A percentile compares a stretch with the other conserved stretches of the same genome.
phyloP scores from a whole-genome alignment of 305 asterid species.

The Nicotiana rustica region DNA sequence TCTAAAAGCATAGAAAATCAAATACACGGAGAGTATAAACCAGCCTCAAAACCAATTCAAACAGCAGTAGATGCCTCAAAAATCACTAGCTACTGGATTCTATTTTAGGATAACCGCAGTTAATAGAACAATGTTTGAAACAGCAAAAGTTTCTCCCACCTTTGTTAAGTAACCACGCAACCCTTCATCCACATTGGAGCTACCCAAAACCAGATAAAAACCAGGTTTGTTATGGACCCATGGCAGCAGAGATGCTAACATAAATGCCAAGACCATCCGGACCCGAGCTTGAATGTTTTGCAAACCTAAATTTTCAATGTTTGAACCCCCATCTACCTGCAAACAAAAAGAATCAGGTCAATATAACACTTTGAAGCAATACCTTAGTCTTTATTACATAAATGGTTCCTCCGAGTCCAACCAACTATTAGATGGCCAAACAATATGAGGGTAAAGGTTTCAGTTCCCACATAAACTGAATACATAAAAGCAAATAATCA shows the following conservation, averaged over 20 bases:
- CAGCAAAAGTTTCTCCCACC: slow-evolving; percentile 51
- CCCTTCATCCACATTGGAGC: slow-evolving; percentile 99
- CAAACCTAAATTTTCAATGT: slow-evolving; percentile 86
- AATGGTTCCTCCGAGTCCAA: neutral
- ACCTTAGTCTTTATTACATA: slow-evolving; percentile 30
- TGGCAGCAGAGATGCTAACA: slow-evolving; percentile 95
- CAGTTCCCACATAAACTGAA: neutral
- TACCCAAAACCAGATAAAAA: slow-evolving; percentile 92
- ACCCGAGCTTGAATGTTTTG: slow-evolving; percentile 98
- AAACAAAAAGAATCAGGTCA: slow-evolving; percentile 43
- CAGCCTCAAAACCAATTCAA: neutral
- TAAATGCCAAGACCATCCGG: slow-evolving; percentile 94
- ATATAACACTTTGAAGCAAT: slow-evolving; percentile 24
- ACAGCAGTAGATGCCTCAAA: neutral
- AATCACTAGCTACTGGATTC: neutral
- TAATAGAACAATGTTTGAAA: slow-evolving; percentile 5
- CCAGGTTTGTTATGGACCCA: slow-evolving; percentile 99
- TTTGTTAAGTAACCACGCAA: slow-evolving; percentile 95
- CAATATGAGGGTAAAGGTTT: neutral
- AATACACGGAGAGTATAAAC: neutral
- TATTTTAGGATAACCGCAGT: slow-evolving; percentile 28
- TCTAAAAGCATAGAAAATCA: neutral
- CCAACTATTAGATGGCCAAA: slow-evolving; percentile 2
- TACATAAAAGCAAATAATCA: neutral
- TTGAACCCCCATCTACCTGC: slow-evolving; percentile 99